Base-by-base conservation (phyloP, 208 protist species). In the Acanthamoeba lenticulata region DNA sequence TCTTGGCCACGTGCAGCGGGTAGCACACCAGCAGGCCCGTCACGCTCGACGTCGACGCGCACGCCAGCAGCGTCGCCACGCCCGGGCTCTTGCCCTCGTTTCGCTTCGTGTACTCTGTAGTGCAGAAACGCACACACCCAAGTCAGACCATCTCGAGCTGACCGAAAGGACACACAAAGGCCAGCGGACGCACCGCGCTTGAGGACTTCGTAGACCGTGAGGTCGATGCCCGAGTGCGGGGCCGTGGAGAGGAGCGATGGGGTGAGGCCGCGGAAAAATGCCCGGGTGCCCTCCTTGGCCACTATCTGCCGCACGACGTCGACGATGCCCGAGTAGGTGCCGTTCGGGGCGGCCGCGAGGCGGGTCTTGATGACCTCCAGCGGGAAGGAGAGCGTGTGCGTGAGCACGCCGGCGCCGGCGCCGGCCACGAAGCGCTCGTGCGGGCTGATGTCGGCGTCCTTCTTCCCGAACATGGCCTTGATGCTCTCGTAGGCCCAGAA, bases 1-100 rank as follows among this genome's bases (percentile, higher is more conserved):
- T 62, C 67, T 95, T 96, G 47, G 94, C 91, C 0, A 96, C 95
- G 69, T 96, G 95, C 32, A 96, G 69, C 52, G 95, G 95, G 44
- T 96, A 95, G 13, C 74, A 83, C 24, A 85, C 83, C 0, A 94
- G n/a, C 44, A 91, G 81, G 45, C 92, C 91, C 32, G 47, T 57
- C 29, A 94, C 81, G 6, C 27, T 72, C 6, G 92, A 93, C 2
- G 72, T 45, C 19, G 94, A 94, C 24, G 94, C 94, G 60, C 92
- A 94, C 6, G 6, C 24, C 21, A 95, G 62, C 7, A 95, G 74
- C 6, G 38, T 21, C 17, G 34, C 29, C 21, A 72, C 45, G 1
- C 6, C 21, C 45, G 90, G 90, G 40, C 49, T 36, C 36, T 86
- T 77, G 52, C 91, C 19, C 65, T 94, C 19, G 86, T 72, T 44